Evolutionary conservation across 306 rosid species (phyloP), one percentile per base, ranked within the genome.

Genomic region (Cicer judaicum): DNA sequence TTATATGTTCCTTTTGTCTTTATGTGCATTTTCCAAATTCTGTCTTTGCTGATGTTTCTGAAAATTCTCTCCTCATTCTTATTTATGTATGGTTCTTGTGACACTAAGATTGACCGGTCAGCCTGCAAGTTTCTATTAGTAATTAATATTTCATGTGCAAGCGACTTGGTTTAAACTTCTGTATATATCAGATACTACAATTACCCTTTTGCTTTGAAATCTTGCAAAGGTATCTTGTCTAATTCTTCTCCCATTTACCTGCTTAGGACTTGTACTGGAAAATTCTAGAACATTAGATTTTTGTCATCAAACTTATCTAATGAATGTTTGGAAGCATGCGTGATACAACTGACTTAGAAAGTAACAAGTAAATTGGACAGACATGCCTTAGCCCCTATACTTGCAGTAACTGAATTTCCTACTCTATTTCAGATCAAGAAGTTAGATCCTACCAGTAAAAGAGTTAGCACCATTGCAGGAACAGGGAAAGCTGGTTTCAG

Each of bases 401-500:
- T 39, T 48, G 62, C 67, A 40, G 67, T 53, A 18, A 64, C 77
- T 73, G 65, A 76, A 39, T 68, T 53, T 74, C 44, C 68, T 38
- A 7, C 12, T 72, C n/a, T 77, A 78, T 67, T 80, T 80, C 93
- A 93, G 97, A 87, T 93, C 79, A 93, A 91, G 88, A 89, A 79
- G 87, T 87, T 91, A 69, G 96, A 91, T 81, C 93, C 96, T 29
- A 75, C 84, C 69, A 84, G 88, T 83, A 88, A 85, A 86, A 84
- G 83, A 78, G 98, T 93, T 75, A 86, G 74, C 81, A 93, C 97
- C 68, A 52, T 93, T 79, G 93, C 93, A 29, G 97, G 97, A 63
- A 91, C 88, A 19, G 97, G 97, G 54, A 93, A 87, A 88, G 94
- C 96, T 75, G 97, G 92, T 82, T 89, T 91, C 78, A 84, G 84